phyloP scores from a whole-genome alignment of 106 monocot genomes.

The Platanthera zijinensis region DNA sequence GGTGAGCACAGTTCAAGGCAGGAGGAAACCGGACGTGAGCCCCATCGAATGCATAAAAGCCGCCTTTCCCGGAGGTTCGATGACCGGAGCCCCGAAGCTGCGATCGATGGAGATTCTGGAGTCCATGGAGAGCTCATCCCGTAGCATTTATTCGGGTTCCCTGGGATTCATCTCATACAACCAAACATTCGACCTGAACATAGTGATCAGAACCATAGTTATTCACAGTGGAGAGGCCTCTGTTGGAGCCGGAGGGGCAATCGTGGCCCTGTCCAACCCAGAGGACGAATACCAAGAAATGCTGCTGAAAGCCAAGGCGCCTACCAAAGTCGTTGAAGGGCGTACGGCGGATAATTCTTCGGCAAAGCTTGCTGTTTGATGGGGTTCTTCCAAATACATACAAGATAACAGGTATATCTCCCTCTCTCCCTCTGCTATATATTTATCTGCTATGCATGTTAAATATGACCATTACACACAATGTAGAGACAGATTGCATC shows the following conservation, averaged over 20 bases:
- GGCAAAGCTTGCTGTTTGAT: not conserved
- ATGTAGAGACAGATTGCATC: no score
- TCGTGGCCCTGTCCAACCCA: conserved; percentile 73
- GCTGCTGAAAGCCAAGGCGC: conserved; percentile 82
- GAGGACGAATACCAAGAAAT: conserved; percentile 85
- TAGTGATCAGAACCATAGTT: conserved; percentile 82
- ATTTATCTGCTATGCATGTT: no score
- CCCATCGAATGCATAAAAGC: conserved; percentile 63
- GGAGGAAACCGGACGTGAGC: conserved; percentile 33
- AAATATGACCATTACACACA: no score
- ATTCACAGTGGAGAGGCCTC: conserved; percentile 68
- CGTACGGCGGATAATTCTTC: not conserved
- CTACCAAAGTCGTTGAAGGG: conserved; percentile 16
- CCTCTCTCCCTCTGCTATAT: no score
- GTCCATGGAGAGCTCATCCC: conserved; percentile 53
- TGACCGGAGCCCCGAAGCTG: conserved; percentile 89
- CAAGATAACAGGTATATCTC: not conserved
- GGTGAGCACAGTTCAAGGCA: conserved; percentile 71
- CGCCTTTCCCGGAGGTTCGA: conserved; percentile 83
- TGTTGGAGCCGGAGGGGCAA: conserved; percentile 84
- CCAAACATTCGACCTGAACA: conserved; percentile 77
- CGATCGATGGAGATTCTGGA: conserved; percentile 86
- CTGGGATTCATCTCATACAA: conserved; percentile 86
- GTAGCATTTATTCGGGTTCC: conserved; percentile 77
- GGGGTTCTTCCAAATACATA: not conserved